A percentile compares a stretch with the other conserved stretches of the same genome.
Conservation (phyloP, 192 early-diverging fungal genomes). For the Linnemannia hyalina region DNA sequence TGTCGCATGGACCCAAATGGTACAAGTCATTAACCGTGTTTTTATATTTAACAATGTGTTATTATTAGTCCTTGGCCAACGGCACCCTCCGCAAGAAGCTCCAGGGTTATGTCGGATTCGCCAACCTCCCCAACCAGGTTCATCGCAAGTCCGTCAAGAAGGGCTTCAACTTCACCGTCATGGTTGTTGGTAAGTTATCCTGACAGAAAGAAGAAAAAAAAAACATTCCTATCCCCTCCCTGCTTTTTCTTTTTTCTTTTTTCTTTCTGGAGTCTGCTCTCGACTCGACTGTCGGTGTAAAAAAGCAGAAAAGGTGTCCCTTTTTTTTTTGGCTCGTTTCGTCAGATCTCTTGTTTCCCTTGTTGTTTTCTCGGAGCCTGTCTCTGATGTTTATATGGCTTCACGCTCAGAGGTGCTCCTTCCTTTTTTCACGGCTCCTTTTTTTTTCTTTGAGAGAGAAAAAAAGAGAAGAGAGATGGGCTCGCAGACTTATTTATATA, state of each 20-base stretch:
- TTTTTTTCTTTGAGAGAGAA: slow-evolving; percentile 10
- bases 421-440: slow-evolving; percentile 11
- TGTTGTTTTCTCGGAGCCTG: slow-evolving; percentile 11
- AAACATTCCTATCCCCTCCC: not conserved
- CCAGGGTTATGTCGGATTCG: slow-evolving; percentile 84
- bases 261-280: not conserved
- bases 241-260: not conserved
- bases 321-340: slow-evolving; percentile 6
- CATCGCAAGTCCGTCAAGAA: slow-evolving; percentile 94
- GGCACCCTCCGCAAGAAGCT: slow-evolving; percentile 58
- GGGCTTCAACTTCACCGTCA: slow-evolving; percentile 95
- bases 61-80: slow-evolving; percentile 35
- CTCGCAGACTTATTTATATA: slow-evolving; percentile 36
- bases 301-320: not conserved
- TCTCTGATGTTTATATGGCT: slow-evolving; percentile 11
- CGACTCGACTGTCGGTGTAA: not conserved
- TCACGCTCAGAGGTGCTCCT: not conserved
- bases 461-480: slow-evolving; percentile 15
- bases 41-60: not conserved
- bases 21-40: not conserved
- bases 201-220: not conserved
- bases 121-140: slow-evolving; percentile 94
- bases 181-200: slow-evolving; percentile 89
- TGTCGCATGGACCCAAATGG: not conserved
- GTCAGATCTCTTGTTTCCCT: not conserved